Evolutionary conservation across 768 basidiomycete genomes (phyloP).

Genomic region (Cantharellus anzutake): DNA sequence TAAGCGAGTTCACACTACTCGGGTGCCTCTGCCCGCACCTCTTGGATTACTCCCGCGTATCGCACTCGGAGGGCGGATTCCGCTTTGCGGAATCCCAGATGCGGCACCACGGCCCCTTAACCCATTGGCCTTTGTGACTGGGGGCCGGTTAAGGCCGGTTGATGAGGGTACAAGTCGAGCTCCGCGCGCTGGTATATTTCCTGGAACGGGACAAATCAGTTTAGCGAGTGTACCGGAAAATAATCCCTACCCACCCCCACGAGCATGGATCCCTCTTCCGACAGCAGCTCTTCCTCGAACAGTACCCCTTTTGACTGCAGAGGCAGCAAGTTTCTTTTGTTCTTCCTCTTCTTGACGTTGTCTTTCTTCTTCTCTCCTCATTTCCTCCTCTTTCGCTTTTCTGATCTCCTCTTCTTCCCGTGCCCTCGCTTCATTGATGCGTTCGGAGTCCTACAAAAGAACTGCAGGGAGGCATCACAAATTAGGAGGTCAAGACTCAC

Average conservation of each 20-base stretch:
- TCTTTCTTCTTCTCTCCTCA: constrained; percentile 5
- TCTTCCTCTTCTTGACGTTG: constrained; percentile 5
- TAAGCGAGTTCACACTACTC: no score
- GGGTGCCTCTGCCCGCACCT: no score
- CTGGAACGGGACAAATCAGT: neutral
- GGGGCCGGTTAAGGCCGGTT: no score
- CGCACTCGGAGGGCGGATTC: no score
- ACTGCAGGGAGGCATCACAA: neutral
- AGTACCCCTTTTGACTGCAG: neutral
- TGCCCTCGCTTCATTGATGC: constrained; percentile 2
- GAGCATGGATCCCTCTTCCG: neutral
- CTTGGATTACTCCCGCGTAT: no score
- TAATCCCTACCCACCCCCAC: neutral
- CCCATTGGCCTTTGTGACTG: neutral
- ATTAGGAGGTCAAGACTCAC: constrained; percentile 3
- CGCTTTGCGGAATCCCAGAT: no score
- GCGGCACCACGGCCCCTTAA: neutral
- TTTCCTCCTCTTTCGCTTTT: constrained; percentile 5
- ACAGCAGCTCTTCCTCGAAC: neutral
- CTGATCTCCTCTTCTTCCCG: constrained; percentile 5
- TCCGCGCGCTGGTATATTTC: no score
- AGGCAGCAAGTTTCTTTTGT: neutral
- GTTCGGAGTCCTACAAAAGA: constrained; percentile 1
- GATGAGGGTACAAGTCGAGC: no score
- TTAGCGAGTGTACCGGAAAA: neutral